Evolutionary conservation across 2,329 filamentous ascomycete species (phyloP), one percentile per base, ranked within the genome.

Genomic region (Alternaria burnsii): DNA sequence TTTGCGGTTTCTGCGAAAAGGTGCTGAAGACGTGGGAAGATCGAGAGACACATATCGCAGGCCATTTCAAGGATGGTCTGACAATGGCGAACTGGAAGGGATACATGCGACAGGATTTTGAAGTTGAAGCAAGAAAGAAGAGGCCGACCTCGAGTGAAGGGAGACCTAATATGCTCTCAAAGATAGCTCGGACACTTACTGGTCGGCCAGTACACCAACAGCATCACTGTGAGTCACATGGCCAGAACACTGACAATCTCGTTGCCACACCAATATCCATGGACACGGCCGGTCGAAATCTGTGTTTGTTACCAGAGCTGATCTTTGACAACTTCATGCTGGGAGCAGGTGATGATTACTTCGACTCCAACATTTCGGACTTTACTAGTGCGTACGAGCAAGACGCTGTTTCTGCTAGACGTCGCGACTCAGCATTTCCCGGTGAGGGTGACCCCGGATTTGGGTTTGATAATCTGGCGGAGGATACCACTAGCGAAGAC

Each of bases 1-100:
- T 42, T 0, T 78, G 76, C 51, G 76, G 76, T 0, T 78, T 78
- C 38, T 78, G 76, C 20, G 61, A 55, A 4, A 63, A 68, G 6
- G 22, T 60, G 6, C 62, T 77, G 3, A 58, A 56, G 4, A 72
- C 62, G 0, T 78, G 75, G 75, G 70, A 75, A 18, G 55, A 61
- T 34, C 57, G 76, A 18, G 72, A 76, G 42, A 72, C 67, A 12
- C 76, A 78, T 48, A 71, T 78, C 16, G 69, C 76, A 4, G 59
- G 56, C 1, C 76, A 77, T 36, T 77, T 77, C 66, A 76, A 75
- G 30, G 69, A 72, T 4, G 74, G 76, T 0, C 24, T 63, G 43
- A 75, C 69, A 2, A 77, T 78, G 72, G 60, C 62, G 7, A 41
- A 67, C 1, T 78, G 75, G 76, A 61, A 57, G n/a, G 20, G 43